Percentiles rank a stretch among this genome's conserved stretches.
These are phyloP conservation scores for Fusarium sp. DNA, from an alignment of 2,329 filamentous ascomycete genomes.

Conservation along the genomic window DNA sequence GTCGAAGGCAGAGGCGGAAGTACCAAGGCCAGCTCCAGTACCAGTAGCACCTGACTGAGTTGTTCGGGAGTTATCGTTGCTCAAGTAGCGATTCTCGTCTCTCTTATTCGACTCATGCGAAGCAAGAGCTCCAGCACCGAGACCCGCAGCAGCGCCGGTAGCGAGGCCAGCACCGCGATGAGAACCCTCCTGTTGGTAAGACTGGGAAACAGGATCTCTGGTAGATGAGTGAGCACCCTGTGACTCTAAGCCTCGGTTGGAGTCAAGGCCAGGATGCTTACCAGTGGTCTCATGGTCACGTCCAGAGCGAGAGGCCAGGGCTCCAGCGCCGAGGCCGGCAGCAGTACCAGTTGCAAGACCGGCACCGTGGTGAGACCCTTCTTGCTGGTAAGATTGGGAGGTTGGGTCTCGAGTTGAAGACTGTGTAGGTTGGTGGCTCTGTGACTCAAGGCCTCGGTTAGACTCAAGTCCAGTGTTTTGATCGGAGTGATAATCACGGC, in stretches of 20 bases:
- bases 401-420: background rate
- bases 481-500: background rate
- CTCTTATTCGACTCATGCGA: constrained; percentile 1
- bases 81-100: background rate
- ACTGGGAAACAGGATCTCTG: background rate
- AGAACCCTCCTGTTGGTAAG: background rate
- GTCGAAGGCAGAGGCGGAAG: background rate
- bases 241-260: background rate
- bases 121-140: constrained; percentile 23
- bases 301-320: constrained; percentile 9
- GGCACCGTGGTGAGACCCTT: background rate
- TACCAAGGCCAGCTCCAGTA: background rate
- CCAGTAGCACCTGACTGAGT: background rate
- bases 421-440: background rate
- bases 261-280: background rate
- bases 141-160: constrained; percentile 16
- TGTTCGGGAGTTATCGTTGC: background rate
- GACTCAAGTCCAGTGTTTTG: background rate
- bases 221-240: background rate
- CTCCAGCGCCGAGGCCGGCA: constrained; percentile 24
- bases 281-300: background rate
- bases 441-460: background rate
- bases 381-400: background rate
- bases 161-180: background rate
- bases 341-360: constrained; percentile 11